Evolutionary conservation across 768 basidiomycete genomes (phyloP).

Genomic region (Termitomyces sp.): DNA sequence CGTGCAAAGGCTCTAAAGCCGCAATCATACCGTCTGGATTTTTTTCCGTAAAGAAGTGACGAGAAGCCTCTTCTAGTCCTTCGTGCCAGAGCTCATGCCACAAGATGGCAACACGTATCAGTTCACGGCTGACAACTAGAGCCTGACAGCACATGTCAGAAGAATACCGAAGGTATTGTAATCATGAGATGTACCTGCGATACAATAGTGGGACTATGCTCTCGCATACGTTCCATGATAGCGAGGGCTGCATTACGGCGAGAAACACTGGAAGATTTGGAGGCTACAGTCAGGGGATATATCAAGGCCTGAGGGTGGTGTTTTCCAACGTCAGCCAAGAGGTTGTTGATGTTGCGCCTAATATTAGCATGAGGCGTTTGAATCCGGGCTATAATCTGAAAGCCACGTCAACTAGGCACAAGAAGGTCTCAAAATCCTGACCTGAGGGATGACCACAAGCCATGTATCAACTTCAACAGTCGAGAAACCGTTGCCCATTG

Average conservation of each 20-base stretch:
- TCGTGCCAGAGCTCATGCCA: constrained; percentile 99
- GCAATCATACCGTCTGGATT: constrained; percentile 98
- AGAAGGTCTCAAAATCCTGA: constrained; percentile 23
- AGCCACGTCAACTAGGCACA: neutral
- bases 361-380: constrained; percentile 90
- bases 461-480: constrained; percentile 95
- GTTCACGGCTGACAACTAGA: constrained; percentile 82
- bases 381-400: constrained; percentile 94
- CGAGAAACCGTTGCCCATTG: constrained; percentile 82
- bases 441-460: constrained; percentile 98
- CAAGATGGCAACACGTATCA: constrained; percentile 94
- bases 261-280: constrained; percentile 84
- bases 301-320: constrained; percentile 97
- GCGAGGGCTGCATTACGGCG: constrained; percentile 77
- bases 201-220: constrained; percentile 84
- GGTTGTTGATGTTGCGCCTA: constrained; percentile 80
- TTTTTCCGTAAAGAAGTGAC: constrained; percentile 94
- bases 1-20: constrained; percentile 86
- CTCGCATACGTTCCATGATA: constrained; percentile 92
- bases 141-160: constrained; percentile 42
- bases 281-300: constrained; percentile 93
- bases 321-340: constrained; percentile 90
- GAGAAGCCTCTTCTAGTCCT: constrained; percentile 94
- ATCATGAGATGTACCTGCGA: constrained; percentile 56
- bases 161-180: neutral